phyloP scores from a whole-genome alignment of 2,329 filamentous ascomycete genomes.

The Fusarium sterilihyphosum region DNA sequence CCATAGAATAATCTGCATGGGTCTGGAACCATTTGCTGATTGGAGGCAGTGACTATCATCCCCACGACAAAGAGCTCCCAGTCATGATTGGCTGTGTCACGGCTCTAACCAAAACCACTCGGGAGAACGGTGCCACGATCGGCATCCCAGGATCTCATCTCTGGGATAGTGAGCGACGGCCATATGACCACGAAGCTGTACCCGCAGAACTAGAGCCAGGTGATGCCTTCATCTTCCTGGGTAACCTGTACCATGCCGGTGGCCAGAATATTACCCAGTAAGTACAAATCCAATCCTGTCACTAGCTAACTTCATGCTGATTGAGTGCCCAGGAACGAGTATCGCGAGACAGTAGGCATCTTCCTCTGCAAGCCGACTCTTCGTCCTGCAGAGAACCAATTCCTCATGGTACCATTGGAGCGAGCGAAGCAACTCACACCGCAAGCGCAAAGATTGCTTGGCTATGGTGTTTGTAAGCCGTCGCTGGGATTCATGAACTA shows the following conservation, averaged over 20 bases:
- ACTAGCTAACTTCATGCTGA: not conserved
- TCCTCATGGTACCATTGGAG: slow-evolving; percentile 21
- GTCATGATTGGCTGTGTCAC: slow-evolving; percentile 29
- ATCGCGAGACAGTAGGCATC: slow-evolving; percentile 21
- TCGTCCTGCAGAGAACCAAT: slow-evolving; percentile 22
- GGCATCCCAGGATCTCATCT: slow-evolving; percentile 53
- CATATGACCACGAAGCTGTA: slow-evolving; percentile 50
- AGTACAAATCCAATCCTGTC: not conserved
- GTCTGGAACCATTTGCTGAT: not conserved
- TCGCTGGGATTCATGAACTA: slow-evolving; percentile 24
- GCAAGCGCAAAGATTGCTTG: slow-evolving; percentile 16
- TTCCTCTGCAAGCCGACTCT: slow-evolving; percentile 25
- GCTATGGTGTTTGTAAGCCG: slow-evolving; percentile 17
- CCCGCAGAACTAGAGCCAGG: slow-evolving; percentile 53
- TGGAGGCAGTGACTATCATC: slow-evolving; percentile 4
- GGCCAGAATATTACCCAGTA: slow-evolving; percentile 49
- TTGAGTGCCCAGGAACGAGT: not conserved
- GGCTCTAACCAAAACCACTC: slow-evolving; percentile 52
- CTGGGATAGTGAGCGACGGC: slow-evolving; percentile 51
- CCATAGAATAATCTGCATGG: not conserved
- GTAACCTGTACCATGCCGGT: slow-evolving; percentile 53
- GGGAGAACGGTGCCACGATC: slow-evolving; percentile 54
- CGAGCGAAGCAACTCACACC: slow-evolving; percentile 14
- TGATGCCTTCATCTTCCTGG: slow-evolving; percentile 53
- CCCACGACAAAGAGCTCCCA: slow-evolving; percentile 3